Conservation (phyloP, 1,284 basidiomycete species). For the Tranzscheliella williamsii region DNA sequence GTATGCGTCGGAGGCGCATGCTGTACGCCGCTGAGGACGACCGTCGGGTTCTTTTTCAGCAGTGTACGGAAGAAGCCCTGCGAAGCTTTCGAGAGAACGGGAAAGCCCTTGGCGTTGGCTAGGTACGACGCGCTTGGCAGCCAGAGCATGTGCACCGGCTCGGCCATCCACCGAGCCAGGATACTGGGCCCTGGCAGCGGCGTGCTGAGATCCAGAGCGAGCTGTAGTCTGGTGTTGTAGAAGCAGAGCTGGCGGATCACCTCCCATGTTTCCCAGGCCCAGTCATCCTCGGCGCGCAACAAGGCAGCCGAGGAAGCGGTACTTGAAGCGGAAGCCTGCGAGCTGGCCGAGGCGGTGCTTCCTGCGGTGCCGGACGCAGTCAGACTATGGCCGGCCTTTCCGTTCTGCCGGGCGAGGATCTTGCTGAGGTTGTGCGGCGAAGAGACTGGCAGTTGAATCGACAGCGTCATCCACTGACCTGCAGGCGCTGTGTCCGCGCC, state of each 20-base stretch:
- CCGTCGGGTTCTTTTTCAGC: constrained; percentile 33
- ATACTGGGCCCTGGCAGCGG: constrained; percentile 69
- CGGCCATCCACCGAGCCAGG: constrained; percentile 83
- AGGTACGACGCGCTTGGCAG: constrained; percentile 89
- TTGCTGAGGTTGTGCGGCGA: constrained; percentile 42
- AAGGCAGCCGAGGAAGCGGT: constrained; percentile 64
- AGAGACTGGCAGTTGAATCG: constrained; percentile 55
- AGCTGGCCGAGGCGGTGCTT: constrained; percentile 23
- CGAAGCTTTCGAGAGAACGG: constrained; percentile 80
- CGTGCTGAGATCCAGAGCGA: constrained; percentile 85
- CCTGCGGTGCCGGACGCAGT: constrained; percentile 28
- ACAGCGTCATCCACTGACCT: constrained; percentile 46
- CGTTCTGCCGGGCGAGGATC: constrained; percentile 40
- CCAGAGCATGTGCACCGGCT: constrained; percentile 84
- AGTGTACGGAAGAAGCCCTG: constrained; percentile 48
- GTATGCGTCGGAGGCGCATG: constrained; percentile 58
- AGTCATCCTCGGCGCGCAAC: constrained; percentile 69
- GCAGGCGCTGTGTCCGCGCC: constrained; percentile 46
- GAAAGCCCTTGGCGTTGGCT: constrained; percentile 93
- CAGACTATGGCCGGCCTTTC: constrained; percentile 11
- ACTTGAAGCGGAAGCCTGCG: constrained; percentile 24
- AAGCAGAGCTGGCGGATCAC: constrained; percentile 83
- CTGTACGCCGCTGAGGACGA: constrained; percentile 46
- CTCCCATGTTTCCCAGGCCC: constrained; percentile 95
- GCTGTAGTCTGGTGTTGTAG: constrained; percentile 74